A percentile compares a stretch with the other conserved stretches of the same genome.
Evolutionary conservation across 2,329 filamentous ascomycete genomes (phyloP).

Genomic region (Sporothrix schenckii): DNA sequence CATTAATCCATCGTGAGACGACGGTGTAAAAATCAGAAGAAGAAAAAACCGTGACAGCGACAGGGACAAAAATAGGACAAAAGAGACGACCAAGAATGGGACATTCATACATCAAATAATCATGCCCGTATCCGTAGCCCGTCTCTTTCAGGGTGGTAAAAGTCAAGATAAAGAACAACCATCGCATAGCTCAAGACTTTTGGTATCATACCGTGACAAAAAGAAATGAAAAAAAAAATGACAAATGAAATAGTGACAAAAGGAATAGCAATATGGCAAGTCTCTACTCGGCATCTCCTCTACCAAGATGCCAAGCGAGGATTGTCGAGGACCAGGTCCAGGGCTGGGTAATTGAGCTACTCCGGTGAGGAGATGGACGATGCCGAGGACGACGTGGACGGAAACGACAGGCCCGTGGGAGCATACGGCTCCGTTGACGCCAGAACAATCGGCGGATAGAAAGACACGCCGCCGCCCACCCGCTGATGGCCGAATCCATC

Average conservation of each 20-base stretch:
- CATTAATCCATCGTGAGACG: conserved; percentile 4
- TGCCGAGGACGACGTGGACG: conserved; percentile 32
- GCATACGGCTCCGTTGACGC: conserved; percentile 33
- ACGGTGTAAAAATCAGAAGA: neutral
- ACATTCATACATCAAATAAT: neutral
- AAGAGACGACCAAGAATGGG: neutral
- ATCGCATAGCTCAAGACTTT: conserved; percentile 8
- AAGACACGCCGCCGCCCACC: conserved; percentile 27
- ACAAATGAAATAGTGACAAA: neutral
- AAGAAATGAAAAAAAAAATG: neutral
- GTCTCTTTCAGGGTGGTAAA: neutral
- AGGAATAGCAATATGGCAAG: neutral
- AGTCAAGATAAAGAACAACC: neutral
- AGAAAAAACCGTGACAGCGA: neutral
- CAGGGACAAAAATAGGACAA: no score
- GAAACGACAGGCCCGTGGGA: conserved; percentile 31
- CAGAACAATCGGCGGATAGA: conserved; percentile 32
- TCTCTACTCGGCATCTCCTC: neutral
- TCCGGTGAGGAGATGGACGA: conserved; percentile 34
- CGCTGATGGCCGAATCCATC: neutral
- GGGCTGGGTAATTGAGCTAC: neutral
- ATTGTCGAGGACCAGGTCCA: neutral
- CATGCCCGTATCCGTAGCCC: neutral
- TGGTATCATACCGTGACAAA: conserved; percentile 14
- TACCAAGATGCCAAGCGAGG: neutral